Evolutionary conservation across 257 asterid genomes (phyloP).

Genomic region (Gynochthodes officinalis): DNA sequence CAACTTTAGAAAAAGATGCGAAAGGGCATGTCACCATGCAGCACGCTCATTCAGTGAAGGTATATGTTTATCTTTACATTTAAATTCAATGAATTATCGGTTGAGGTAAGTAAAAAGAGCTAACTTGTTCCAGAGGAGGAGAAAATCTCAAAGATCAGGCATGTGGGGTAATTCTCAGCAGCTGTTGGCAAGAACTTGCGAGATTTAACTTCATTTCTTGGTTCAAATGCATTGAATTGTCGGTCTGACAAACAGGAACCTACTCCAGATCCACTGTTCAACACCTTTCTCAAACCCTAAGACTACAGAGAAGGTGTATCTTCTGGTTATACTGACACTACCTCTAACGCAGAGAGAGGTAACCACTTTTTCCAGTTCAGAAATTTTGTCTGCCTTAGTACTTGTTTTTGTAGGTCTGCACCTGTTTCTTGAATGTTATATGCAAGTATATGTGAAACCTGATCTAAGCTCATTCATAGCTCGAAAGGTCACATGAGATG

Average conservation of each 20-base stretch:
- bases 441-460: too few relatives aligned
- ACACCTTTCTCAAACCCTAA: constrained; percentile 25
- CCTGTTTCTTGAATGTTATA: not conserved
- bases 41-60: too few relatives aligned
- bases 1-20: too few relatives aligned
- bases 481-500: not conserved
- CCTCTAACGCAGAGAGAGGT: constrained; percentile 43
- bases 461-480: not conserved
- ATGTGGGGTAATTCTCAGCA: constrained; percentile 49
- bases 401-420: not conserved
- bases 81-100: too few relatives aligned
- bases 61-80: too few relatives aligned
- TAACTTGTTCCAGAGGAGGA: too few relatives aligned
- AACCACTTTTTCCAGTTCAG: not conserved
- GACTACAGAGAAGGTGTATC: constrained; percentile 26
- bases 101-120: too few relatives aligned
- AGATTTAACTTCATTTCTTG: constrained; percentile 47
- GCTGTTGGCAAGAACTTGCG: constrained; percentile 45
- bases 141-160: constrained; percentile 51
- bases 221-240: constrained; percentile 30
- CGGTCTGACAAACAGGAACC: constrained; percentile 33
- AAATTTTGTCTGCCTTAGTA: not conserved
- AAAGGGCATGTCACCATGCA: too few relatives aligned
- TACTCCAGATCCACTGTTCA: constrained; percentile 50
- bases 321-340: constrained; percentile 17